These are phyloP conservation scores for Erodium texanum DNA, from an alignment of 441 rosid genomes.

Conservation along the genomic window DNA sequence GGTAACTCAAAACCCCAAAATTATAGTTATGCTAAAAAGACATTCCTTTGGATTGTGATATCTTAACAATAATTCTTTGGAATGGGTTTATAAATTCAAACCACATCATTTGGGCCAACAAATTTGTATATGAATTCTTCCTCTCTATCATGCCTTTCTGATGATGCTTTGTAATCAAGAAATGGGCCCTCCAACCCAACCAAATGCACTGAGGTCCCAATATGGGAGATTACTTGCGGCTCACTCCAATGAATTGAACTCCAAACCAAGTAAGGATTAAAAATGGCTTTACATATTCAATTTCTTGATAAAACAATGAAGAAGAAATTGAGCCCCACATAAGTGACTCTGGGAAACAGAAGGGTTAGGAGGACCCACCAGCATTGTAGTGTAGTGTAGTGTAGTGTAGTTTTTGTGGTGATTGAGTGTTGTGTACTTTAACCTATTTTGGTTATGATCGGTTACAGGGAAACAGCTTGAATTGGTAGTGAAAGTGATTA, in stretches of 20 bases:
- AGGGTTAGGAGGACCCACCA: background rate
- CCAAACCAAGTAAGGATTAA: too few relatives aligned
- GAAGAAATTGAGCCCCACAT: too few relatives aligned
- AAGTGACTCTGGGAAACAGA: background rate
- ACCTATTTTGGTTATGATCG: too few relatives aligned
- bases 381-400: background rate
- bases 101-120: background rate
- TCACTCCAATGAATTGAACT: too few relatives aligned
- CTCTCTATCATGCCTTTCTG: background rate
- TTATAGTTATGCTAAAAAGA: background rate
- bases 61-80: background rate
- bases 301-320: too few relatives aligned
- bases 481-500: constrained; percentile 5
- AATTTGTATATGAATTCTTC: background rate
- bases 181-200: background rate
- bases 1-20: too few relatives aligned
- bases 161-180: background rate
- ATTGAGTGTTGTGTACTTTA: too few relatives aligned
- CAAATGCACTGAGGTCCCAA: too few relatives aligned
- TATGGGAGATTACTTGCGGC: background rate
- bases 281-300: too few relatives aligned
- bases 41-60: background rate
- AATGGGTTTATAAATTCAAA: background rate
- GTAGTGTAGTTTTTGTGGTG: background rate
- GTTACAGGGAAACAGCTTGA: too few relatives aligned